Evolutionary conservation across 225 moss, liverwort and hornwort species (phyloP), one percentile per base, ranked within the genome.

Genomic region (Physcomitrium patens): DNA sequence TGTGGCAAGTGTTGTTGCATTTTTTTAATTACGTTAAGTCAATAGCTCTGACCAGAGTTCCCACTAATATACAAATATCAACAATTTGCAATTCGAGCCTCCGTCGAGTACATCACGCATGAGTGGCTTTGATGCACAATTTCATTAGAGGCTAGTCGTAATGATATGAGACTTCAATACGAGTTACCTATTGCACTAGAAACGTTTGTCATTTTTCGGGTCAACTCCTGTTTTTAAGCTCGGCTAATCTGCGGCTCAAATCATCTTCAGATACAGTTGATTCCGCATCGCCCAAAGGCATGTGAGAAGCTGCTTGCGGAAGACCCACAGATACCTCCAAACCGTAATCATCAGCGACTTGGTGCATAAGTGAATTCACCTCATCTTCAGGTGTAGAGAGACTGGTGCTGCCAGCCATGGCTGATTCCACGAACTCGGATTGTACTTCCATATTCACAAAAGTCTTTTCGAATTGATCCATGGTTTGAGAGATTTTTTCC

Each of bases 381-480:
- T 87, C 84, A 12, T 87, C 87, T 72, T 87, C 87, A 15, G 87
- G 87, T 6, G 87, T 87, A 17, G 87, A 87, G 3, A 87, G 81
- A 15, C 87, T 87, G 1, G 87, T 87, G 19, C 87, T 87, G 1
- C 87, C 87, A 1, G 87, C 84, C 87, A 87, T 87, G 9, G 87
- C 87, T 8, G 79, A 73, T 67, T 87, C 87, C 57, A 87, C 87
- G 45, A 87, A 87, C 74, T 87, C 84, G 6, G 84, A 84, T 60
- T 87, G 87, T 50, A 87, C 87, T 79, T 87, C 87, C 87, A 87
- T 87, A 63, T 87, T 87, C 41, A 87, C 87, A 20, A 87, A 87
- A 12, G 87, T 84, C 79, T 87, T 79, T 62, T 87, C 87, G n/a
- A 87, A 87, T 31, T 87, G 87, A 28, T 87, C 87, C 87, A 87